A percentile compares a stretch with the other conserved stretches of the same genome.
phyloP scores from a whole-genome alignment of 129 eudicot genomes.

The Mikania micrantha region DNA sequence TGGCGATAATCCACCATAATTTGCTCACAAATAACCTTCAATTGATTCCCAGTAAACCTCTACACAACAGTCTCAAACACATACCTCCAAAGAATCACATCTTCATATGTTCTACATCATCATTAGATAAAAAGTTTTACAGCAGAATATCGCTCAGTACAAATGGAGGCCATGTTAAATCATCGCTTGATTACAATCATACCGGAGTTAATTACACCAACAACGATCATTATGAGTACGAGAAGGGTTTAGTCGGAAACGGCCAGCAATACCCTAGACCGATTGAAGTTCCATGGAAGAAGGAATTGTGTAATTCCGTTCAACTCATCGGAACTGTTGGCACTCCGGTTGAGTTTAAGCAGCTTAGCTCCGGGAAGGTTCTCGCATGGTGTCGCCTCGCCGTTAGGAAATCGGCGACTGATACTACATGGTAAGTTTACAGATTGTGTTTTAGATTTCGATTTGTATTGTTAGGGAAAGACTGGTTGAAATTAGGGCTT shows the following conservation, averaged over 20 bases:
- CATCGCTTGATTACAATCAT: slow-evolving; percentile 27
- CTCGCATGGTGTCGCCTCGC: slow-evolving; percentile 84
- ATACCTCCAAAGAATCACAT: slow-evolving; percentile 3
- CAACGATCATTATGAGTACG: slow-evolving; percentile 32
- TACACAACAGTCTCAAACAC: neutral
- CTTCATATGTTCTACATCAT: slow-evolving; percentile 13
- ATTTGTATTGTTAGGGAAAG: neutral
- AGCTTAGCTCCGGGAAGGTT: slow-evolving; percentile 67
- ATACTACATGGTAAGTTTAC: slow-evolving; percentile 48
- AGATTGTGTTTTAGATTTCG: neutral
- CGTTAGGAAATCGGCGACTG: slow-evolving; percentile 61
- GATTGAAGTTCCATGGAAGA: slow-evolving; percentile 69
- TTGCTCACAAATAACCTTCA: slow-evolving; percentile 22
- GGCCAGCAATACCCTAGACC: slow-evolving; percentile 51
- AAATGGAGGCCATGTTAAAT: slow-evolving; percentile 6
- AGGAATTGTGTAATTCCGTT: slow-evolving; percentile 60
- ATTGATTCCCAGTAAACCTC: slow-evolving; percentile 13
- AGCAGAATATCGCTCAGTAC: slow-evolving; percentile 6
- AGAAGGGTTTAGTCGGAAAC: slow-evolving; percentile 21
- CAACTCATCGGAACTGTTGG: slow-evolving; percentile 77
- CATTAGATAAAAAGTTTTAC: slow-evolving; percentile 1
- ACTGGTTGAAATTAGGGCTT: slow-evolving; percentile 14
- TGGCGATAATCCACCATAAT: slow-evolving; percentile 29
- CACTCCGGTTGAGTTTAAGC: slow-evolving; percentile 60
- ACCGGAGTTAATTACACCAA: neutral